Evolutionary conservation across 2,329 filamentous ascomycete genomes (phyloP), one percentile per base, ranked within the genome.

Genomic region (Hirsutella rhossiliensis): DNA sequence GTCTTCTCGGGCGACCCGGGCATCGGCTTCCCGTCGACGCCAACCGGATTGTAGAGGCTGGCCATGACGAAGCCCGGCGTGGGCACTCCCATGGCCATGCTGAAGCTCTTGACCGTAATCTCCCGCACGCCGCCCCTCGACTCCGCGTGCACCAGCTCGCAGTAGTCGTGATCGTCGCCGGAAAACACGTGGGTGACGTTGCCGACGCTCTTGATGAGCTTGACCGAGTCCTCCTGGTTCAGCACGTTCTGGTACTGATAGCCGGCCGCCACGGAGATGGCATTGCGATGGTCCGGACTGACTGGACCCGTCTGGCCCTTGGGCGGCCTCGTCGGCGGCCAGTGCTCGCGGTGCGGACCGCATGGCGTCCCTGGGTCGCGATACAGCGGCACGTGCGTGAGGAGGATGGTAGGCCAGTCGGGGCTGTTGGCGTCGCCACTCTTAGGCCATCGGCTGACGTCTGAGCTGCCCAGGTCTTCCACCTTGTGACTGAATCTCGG

Each of bases 201-300:
- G 30, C 87, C 88, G 30, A 95, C 72, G 50, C 81, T 85, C 47
- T 82, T 74, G 37, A 95, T 68, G 32, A 98, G 69, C 42, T 81
- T 79, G 39, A 79, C 72, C 1, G 89, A 92, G 52, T 96, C 79
- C 2, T 77, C 72, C 41, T 82, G 78, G 42, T 76, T 84, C 23
- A 98, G 76, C 3, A 96, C 90, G 54, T 96, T 98, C 61, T 97
- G 90, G 58, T 98, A 98, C 61, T 98, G 92, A 57, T 96, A 96
- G 13, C 92, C 92, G 15, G 71, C 73, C 11, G 76, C 68, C 15
- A 98, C 79, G 3, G 75, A 74, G 47, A 98, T 85, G 20, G 89
- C 80, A 51, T 92, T 94, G 45, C 78, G 74, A 40, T 85, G 71
- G 54, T 94, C 86, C 3, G 67, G 78, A 44, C 63, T 61, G 1